A percentile compares a stretch with the other conserved stretches of the same genome.
These are phyloP conservation scores for Phlebiopsis flavidoalba DNA, from an alignment of 768 basidiomycete species.

Conservation along the genomic window DNA sequence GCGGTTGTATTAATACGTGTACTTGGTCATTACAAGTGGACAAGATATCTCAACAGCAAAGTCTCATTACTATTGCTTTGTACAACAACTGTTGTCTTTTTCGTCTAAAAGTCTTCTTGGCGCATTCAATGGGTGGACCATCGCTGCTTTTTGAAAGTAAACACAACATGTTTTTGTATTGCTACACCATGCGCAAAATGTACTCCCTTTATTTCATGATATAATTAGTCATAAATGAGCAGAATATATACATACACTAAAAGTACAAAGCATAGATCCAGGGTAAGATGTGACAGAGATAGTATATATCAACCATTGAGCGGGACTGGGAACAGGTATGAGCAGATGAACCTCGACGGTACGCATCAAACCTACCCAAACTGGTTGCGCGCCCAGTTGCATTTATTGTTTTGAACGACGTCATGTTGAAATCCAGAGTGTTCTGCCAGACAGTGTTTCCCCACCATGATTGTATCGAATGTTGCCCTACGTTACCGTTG, in stretches of 20 bases:
- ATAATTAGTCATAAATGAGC: constrained; percentile 9
- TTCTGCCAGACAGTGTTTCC: constrained; percentile 45
- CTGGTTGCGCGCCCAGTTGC: background rate
- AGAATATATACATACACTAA: constrained; percentile 3
- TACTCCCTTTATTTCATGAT: background rate
- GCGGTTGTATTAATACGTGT: background rate
- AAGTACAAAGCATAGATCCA: constrained; percentile 1
- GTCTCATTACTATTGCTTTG: background rate
- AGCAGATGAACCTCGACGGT: background rate
- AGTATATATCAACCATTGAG: background rate
- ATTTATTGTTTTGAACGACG: constrained; percentile 9
- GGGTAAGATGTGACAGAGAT: background rate
- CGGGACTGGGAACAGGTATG: background rate
- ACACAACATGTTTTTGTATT: constrained; percentile 3
- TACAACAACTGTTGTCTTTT: background rate
- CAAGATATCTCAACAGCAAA: constrained; percentile 2
- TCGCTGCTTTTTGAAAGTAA: background rate
- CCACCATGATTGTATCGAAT: constrained; percentile 61
- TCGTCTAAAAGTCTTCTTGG: background rate
- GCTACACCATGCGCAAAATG: background rate
- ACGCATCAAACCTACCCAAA: background rate
- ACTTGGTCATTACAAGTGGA: constrained; percentile 1
- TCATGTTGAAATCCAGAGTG: constrained; percentile 24
- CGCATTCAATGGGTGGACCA: background rate
- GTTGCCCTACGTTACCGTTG: constrained; percentile 52